A percentile compares a stretch with the other conserved stretches of the same genome.
These are phyloP conservation scores for Aspergillus hiratsukae DNA, from an alignment of 2,329 filamentous ascomycete species.

Conservation along the genomic window DNA sequence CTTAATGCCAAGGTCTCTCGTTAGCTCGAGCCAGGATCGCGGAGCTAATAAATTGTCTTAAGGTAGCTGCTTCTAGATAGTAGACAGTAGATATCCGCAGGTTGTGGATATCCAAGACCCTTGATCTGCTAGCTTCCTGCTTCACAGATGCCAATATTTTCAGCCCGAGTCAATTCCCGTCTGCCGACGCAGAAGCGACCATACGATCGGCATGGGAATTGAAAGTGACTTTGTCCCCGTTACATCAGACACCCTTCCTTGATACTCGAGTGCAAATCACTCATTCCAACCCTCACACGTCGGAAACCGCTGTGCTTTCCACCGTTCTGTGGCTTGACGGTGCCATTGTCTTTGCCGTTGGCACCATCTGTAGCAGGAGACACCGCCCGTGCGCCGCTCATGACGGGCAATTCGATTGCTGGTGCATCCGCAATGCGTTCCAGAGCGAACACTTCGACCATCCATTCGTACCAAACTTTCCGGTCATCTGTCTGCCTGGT, in stretches of 20 bases:
- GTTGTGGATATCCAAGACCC: too few relatives aligned
- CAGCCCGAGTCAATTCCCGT: background rate
- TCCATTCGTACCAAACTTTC: slow-evolving; percentile 98
- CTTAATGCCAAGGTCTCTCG: background rate
- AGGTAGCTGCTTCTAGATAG: background rate
- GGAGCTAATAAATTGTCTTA: background rate
- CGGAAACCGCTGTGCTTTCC: slow-evolving; percentile 12
- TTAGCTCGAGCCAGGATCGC: background rate
- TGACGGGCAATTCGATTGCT: slow-evolving; percentile 17
- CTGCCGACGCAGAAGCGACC: background rate
- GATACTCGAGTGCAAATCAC: slow-evolving; percentile 46
- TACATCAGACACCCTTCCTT: slow-evolving; percentile 49
- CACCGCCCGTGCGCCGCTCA: slow-evolving; percentile 26
- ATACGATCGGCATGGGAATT: background rate
- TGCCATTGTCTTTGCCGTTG: slow-evolving; percentile 15
- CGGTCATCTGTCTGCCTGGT: slow-evolving; percentile 93
- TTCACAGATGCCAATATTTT: background rate
- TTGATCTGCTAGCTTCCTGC: background rate
- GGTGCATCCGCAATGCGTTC: slow-evolving; percentile 20
- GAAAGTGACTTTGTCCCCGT: slow-evolving; percentile 7
- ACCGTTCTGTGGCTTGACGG: slow-evolving; percentile 8
- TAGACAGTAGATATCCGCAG: background rate
- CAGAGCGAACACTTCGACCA: slow-evolving; percentile 72
- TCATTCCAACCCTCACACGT: slow-evolving; percentile 40
- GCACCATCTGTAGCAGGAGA: slow-evolving; percentile 23